Conservation (phyloP, 164 flowering plant species). For the Kalanchoe fedtschenkoi region DNA sequence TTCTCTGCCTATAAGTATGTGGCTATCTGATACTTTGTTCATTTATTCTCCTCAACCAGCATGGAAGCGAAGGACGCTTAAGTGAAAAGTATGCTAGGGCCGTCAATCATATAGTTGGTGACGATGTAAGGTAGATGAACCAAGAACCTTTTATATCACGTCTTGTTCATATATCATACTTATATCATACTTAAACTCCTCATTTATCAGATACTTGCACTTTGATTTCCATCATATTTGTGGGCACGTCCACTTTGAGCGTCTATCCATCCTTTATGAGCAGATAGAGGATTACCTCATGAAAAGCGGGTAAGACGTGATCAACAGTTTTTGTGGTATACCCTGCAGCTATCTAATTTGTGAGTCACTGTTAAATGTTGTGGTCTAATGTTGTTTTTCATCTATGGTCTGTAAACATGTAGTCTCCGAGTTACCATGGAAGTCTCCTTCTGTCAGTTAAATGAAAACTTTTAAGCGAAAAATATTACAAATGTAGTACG, state of each 20-base stretch:
- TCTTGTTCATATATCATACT: constrained; percentile 8
- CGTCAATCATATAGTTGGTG: constrained; percentile 53
- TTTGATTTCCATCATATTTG: constrained; percentile 91
- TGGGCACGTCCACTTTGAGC: constrained; percentile 84
- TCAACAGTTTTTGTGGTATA: neutral
- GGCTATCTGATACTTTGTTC: constrained; percentile 5
- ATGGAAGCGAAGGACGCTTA: constrained; percentile 88
- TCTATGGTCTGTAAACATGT: too few relatives aligned
- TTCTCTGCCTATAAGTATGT: neutral
- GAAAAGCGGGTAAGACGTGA: constrained; percentile 51
- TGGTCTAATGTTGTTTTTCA: neutral
- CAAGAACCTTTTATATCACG: neutral
- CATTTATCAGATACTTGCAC: constrained; percentile 61
- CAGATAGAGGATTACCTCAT: constrained; percentile 62
- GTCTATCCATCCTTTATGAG: constrained; percentile 78
- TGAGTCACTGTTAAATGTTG: neutral
- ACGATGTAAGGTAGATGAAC: constrained; percentile 61
- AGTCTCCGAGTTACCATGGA: too few relatives aligned
- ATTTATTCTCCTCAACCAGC: constrained; percentile 35
- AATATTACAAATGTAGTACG: too few relatives aligned
- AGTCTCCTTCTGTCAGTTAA: too few relatives aligned
- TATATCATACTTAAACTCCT: constrained; percentile 8
- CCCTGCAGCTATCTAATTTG: neutral
- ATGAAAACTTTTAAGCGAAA: too few relatives aligned
- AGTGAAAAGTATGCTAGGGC: constrained; percentile 59